Conservation (phyloP, 1,284 basidiomycete species). For the Marasmius tenuissimus region DNA sequence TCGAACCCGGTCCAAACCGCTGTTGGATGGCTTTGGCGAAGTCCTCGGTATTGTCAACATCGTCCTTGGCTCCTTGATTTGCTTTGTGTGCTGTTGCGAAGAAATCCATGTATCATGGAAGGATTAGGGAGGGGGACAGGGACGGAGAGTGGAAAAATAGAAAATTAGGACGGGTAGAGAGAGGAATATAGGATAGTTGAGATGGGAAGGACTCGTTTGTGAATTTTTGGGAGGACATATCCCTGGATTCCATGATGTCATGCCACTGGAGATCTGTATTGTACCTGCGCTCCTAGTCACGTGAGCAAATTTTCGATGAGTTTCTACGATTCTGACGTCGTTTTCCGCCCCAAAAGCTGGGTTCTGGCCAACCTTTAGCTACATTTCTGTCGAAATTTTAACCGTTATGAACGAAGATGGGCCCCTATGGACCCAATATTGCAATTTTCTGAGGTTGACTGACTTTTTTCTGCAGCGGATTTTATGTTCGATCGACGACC, state of each 20-base stretch:
- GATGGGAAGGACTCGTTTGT: neutral
- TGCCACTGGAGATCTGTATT: neutral
- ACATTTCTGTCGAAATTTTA: neutral
- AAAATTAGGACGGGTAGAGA: neutral
- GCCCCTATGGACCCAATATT: neutral
- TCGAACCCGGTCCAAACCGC: neutral
- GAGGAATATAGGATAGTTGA: neutral
- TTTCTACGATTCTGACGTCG: neutral
- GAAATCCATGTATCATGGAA: neutral
- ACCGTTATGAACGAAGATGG: neutral
- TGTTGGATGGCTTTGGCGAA: conserved; percentile 2
- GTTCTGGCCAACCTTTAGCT: neutral
- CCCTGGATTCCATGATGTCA: neutral
- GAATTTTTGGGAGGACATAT: neutral
- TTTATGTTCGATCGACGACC: neutral
- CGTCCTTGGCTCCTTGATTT: neutral
- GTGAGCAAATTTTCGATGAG: neutral
- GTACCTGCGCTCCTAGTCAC: neutral
- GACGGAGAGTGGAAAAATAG: neutral
- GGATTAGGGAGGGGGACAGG: neutral
- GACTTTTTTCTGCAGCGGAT: too few species aligned
- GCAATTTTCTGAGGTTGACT: too few species aligned
- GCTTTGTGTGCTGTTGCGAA: neutral
- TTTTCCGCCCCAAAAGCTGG: neutral
- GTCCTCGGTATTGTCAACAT: conserved; percentile 1